These are phyloP conservation scores for Caloboletus inedulis DNA, from an alignment of 1,284 basidiomycete species.

Conservation along the genomic window DNA sequence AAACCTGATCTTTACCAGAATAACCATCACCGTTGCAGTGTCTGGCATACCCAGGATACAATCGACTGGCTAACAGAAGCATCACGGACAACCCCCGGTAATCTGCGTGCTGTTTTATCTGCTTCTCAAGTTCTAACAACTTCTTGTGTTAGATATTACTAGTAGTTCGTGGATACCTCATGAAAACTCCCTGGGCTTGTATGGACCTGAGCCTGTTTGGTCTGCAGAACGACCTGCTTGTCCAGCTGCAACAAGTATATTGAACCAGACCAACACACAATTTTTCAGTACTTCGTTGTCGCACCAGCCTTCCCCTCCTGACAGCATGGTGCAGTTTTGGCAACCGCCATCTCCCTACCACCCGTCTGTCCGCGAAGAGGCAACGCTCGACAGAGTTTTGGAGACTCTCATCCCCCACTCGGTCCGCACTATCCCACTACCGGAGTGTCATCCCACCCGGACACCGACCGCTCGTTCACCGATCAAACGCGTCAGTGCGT, in stretches of 20 bases:
- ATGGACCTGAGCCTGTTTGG: background rate
- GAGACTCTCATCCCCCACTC: background rate
- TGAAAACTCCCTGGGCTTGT: conserved; percentile 8
- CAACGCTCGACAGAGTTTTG: background rate
- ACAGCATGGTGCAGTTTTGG: background rate
- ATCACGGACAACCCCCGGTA: conserved; percentile 3
- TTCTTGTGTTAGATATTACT: background rate
- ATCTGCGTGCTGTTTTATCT: background rate
- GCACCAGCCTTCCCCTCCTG: background rate
- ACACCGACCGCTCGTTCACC: background rate
- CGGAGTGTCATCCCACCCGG: background rate
- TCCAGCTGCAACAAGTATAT: background rate
- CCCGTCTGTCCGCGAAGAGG: background rate
- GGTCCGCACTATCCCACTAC: background rate
- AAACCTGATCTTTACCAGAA: conserved; percentile 2
- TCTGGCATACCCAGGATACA: background rate
- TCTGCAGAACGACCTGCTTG: background rate
- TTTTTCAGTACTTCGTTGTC: background rate
- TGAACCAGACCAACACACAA: background rate
- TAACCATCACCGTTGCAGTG: background rate
- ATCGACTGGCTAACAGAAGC: background rate
- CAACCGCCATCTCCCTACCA: background rate
- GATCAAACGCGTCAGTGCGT: background rate
- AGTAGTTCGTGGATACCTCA: background rate
- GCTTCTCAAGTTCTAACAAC: background rate